Evolutionary conservation across 148 eudicot species (phyloP).

Genomic region (Selenicereus undatus): DNA sequence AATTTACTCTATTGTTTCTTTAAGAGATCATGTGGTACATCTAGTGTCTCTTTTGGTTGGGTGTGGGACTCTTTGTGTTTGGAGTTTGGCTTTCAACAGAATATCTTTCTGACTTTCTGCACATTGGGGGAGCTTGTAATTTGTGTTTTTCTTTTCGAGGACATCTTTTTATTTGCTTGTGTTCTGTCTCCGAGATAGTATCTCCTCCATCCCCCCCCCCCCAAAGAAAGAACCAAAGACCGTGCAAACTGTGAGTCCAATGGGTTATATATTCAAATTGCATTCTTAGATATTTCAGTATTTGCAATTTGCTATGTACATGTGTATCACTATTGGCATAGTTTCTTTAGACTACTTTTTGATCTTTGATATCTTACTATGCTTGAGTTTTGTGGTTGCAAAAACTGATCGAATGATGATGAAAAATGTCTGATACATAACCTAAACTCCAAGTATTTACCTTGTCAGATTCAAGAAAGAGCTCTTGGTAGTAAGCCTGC

Average conservation of each 20-base stretch:
- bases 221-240: no score
- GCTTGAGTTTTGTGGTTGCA: constrained; percentile 1
- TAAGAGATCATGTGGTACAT: background rate
- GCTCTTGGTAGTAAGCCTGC: constrained; percentile 93
- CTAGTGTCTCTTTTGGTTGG: background rate
- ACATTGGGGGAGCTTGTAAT: background rate
- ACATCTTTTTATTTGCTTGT: background rate
- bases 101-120: background rate
- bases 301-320: background rate
- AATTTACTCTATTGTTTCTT: no score
- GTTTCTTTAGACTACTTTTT: background rate
- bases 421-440: background rate
- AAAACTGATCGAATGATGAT: background rate
- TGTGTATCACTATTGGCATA: background rate
- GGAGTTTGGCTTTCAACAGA: background rate
- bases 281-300: background rate
- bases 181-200: background rate
- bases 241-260: no score
- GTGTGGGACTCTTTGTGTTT: background rate
- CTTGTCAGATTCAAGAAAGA: constrained; percentile 58
- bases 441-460: background rate
- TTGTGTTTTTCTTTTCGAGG: background rate
- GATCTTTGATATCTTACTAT: background rate
- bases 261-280: no score
- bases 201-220: background rate